Base-by-base conservation (phyloP, 164 flowering plant species). In the Malania oleifera region DNA sequence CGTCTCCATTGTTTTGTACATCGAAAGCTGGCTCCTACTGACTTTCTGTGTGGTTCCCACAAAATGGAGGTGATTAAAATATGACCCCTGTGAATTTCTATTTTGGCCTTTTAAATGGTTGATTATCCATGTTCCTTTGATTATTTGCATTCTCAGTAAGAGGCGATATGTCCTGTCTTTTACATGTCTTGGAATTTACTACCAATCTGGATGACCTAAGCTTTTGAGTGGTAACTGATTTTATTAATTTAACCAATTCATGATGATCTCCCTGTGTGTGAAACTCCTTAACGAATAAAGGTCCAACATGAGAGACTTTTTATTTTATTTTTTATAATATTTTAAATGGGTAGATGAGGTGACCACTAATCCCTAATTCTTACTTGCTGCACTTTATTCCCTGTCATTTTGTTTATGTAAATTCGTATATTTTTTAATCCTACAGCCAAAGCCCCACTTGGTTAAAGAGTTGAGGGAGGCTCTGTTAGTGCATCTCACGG, bases 1-100 rank as follows among this genome's bases (percentile, higher is more conserved):
- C 85, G 84, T 6, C 80, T 93, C 46, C 97, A 93, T 64, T 89
- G 97, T 67, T 25, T 93, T 28, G 50, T 83, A 57, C 86, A 82
- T 59, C 62, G 80, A 59, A 89, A 83, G 77, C 86, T 87, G 46
- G 74, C 57, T 19, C 40, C 31, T 60, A 64, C 61, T 43, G 90
- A 86, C 58, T 77, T 85, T 57, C 65, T 89, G 57, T 51, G 31
- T 2, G 57, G 59, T 22, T 62, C 80, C 55, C 74, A 66, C 13
- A n/a, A 52, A 24, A 47, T 62, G 49, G 92, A 84, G 88, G 98
- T 88, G 62, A 68, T 48, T 52, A 38, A 15, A n/a, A n/a, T 1
- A 11, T 27, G 26, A 52, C 19, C 20, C 17, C 23, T 7, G 17
- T 44, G 47, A 38, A 13, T 1, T 8, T 29, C 14, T 35, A n/a